Base-by-base conservation (phyloP, 148 eudicot genomes). In the Spergularia bocconei region DNA sequence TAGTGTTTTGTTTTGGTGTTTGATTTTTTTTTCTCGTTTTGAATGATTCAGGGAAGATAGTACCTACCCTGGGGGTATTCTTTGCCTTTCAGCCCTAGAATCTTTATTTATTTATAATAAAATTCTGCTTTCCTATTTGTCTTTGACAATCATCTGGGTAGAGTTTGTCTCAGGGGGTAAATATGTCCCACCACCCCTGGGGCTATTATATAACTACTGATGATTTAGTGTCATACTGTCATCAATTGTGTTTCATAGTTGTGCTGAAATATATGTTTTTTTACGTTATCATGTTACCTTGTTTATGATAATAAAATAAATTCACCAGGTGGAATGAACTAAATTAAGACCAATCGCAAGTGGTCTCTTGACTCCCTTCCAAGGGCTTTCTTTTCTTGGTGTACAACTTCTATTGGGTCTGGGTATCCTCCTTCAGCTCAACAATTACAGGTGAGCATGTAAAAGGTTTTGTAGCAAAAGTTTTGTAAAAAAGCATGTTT, bases 351-450 rank as follows among this genome's bases (percentile, higher is more conserved):
- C 98, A 33, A 70, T 93, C 55, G 98, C 96, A 25, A 90, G 98
- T 87, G 98, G 96, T 74, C 81, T 74, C 25, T 82, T 93, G 82
- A 83, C 93, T 67, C 91, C 91, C 14, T 89, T 87, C 76, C 89
- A 87, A 78, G 98, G 96, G 75, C 13, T 87, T 81, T 88, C 86
- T 65, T 93, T 93, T 83, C 88, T 93, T 38, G 96, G 91, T 25
- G 74, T 87, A 54, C 98, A 93, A 63, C 85, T 93, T 82, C 80
- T 85, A 68, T 83, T 88, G 83, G 98, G 98, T 71, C 93, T 94
- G 79, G 97, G 93, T 33, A 90, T 94, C 67, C 96, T 94, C 61
- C 89, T 90, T 71, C 96, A 88, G 73, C 83, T 94, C 20, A 94
- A 94, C 77, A 82, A 84, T 75, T 94, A 81, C 55, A 92, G 98